A percentile compares a stretch with the other conserved stretches of the same genome.
phyloP scores from a whole-genome alignment of 2,329 filamentous ascomycete species.

The Penicillium frequentans region DNA sequence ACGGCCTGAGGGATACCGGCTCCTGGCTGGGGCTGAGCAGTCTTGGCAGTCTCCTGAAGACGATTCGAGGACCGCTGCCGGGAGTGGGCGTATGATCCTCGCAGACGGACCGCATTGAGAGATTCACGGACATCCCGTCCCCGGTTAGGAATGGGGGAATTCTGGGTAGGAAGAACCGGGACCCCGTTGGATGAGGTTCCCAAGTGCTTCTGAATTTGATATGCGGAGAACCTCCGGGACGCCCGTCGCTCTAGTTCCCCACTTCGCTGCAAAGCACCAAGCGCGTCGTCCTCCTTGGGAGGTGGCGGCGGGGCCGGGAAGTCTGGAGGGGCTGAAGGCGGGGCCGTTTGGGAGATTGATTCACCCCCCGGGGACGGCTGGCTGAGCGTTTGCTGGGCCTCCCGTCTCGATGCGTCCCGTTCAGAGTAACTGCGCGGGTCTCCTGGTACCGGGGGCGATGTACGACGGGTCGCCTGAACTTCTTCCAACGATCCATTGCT shows the following conservation, averaged over 20 bases:
- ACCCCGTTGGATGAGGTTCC: slow-evolving; percentile 79
- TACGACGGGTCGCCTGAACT: slow-evolving; percentile 26
- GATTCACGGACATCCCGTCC: slow-evolving; percentile 76
- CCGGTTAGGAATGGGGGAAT: slow-evolving; percentile 67
- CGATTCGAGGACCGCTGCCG: slow-evolving; percentile 54
- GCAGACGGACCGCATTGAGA: slow-evolving; percentile 67
- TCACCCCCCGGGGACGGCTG: slow-evolving; percentile 68
- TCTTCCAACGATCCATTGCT: slow-evolving; percentile 42
- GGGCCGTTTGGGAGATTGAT: slow-evolving; percentile 27
- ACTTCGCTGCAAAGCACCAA: slow-evolving; percentile 86
- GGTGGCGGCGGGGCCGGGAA: slow-evolving; percentile 68
- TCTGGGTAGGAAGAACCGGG: slow-evolving; percentile 69
- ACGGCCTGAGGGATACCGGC: slow-evolving; percentile 65
- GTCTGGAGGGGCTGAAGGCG: slow-evolving; percentile 26
- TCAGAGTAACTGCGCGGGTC: slow-evolving; percentile 34
- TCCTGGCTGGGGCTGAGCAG: slow-evolving; percentile 39
- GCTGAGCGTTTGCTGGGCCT: slow-evolving; percentile 37
- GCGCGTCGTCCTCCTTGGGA: slow-evolving; percentile 81
- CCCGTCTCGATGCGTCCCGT: slow-evolving; percentile 40
- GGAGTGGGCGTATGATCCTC: slow-evolving; percentile 56
- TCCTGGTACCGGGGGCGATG: slow-evolving; percentile 32
- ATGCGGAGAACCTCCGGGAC: slow-evolving; percentile 90
- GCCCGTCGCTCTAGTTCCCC: slow-evolving; percentile 90
- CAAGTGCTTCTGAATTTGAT: slow-evolving; percentile 93
- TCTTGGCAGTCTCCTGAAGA: slow-evolving; percentile 58